These are phyloP conservation scores for Penicillium sp. DNA, from an alignment of 2,329 filamentous ascomycete genomes.

Conservation along the genomic window DNA sequence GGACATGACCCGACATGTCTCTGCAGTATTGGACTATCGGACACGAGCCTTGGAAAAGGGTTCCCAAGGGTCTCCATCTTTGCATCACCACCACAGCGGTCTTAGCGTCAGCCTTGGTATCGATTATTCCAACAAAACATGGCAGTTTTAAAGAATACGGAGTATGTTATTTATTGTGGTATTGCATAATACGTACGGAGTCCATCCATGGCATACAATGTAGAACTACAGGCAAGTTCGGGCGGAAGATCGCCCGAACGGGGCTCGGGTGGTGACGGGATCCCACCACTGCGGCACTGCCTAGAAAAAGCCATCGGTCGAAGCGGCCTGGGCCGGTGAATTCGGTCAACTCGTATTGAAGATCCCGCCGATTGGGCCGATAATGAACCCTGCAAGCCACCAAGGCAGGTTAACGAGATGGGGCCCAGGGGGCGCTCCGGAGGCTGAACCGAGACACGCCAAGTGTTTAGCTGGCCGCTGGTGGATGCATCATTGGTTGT, in stretches of 20 bases:
- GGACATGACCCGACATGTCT: background rate
- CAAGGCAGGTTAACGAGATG: constrained; percentile 2
- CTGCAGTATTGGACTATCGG: background rate
- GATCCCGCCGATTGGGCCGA: constrained; percentile 8
- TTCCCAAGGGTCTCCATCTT: background rate
- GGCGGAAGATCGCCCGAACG: background rate
- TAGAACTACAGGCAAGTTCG: background rate
- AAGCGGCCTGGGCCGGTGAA: background rate
- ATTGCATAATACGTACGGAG: background rate
- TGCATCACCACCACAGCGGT: background rate
- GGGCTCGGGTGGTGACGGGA: background rate
- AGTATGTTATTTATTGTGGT: background rate
- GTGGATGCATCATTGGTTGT: background rate
- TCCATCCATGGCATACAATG: background rate
- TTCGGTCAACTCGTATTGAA: background rate
- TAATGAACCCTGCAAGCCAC: constrained; percentile 11
- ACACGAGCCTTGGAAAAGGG: background rate
- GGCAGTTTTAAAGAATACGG: too few relatives aligned
- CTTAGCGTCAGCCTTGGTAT: background rate
- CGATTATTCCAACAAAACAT: background rate
- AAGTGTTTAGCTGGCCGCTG: background rate
- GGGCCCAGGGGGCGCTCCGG: constrained; percentile 7
- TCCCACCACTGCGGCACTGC: too few relatives aligned
- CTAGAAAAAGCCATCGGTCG: background rate
- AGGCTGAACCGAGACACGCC: background rate